A percentile compares a stretch with the other conserved stretches of the same genome.
Conservation (phyloP, 257 asterid genomes). For the Nicotiana obtusifolia region DNA sequence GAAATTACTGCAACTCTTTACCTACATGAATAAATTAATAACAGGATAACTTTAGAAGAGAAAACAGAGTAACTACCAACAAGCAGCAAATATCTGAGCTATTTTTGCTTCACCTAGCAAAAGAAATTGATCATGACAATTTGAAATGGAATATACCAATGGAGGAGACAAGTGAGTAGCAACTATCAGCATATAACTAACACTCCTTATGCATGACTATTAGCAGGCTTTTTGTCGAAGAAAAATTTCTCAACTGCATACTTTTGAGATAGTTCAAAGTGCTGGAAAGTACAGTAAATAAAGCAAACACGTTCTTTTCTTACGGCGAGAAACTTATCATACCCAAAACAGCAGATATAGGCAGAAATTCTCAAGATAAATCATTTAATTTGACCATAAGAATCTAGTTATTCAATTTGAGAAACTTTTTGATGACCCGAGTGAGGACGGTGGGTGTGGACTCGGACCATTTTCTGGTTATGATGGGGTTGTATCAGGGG, state of each 20-base stretch:
- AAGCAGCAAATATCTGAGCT: not conserved
- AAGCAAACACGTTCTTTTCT: not conserved
- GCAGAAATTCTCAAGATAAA: not conserved
- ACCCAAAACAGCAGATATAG: not conserved
- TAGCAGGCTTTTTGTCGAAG: not conserved
- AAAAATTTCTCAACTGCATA: not conserved
- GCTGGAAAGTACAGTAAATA: not conserved
- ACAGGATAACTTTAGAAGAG: not conserved
- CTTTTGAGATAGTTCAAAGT: not conserved
- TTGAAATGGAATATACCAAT: not conserved
- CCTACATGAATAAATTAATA: not conserved
- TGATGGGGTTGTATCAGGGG: too few relatives aligned
- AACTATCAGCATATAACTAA: not conserved
- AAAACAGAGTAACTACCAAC: not conserved
- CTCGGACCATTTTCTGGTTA: too few relatives aligned
- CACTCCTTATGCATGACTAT: not conserved
- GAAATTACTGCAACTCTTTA: not conserved
- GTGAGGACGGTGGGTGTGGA: too few relatives aligned
- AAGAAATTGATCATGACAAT: not conserved
- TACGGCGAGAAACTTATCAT: not conserved
- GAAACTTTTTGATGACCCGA: too few relatives aligned
- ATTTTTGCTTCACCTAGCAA: not conserved
- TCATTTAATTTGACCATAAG: not conserved
- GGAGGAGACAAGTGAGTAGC: not conserved
- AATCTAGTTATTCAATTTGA: not conserved